Percentiles rank a stretch among this genome's conserved stretches.
Conservation (phyloP, 495 filamentous ascomycete species). For the Articulospora tetracladia region DNA sequence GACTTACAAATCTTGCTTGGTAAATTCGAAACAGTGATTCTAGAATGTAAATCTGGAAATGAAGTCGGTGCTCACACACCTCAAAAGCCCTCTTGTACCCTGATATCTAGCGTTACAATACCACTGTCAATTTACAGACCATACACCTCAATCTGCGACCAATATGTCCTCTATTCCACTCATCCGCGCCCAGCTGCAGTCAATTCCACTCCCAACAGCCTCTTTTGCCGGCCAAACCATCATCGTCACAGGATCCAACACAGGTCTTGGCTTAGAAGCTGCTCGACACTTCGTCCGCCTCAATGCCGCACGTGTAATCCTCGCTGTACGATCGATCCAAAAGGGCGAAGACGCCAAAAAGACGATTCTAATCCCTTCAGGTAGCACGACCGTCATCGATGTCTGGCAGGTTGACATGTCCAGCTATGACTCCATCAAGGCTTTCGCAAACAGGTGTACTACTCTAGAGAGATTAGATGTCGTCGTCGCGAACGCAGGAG, state of each 20-base stretch:
- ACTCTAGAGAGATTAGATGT: slow-evolving; percentile 15
- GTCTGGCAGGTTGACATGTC: slow-evolving; percentile 56
- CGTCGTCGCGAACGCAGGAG: slow-evolving; percentile 20
- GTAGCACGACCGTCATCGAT: slow-evolving; percentile 31
- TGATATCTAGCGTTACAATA: too few relatives aligned
- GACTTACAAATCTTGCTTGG: too few relatives aligned
- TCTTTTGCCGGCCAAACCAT: slow-evolving; percentile 34
- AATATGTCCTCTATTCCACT: background rate
- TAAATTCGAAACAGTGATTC: too few relatives aligned
- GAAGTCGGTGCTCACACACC: too few relatives aligned
- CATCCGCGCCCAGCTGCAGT: background rate
- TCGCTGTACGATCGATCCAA: slow-evolving; percentile 36
- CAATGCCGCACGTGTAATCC: slow-evolving; percentile 37
- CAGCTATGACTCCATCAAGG: slow-evolving; percentile 21
- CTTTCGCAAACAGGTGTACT: slow-evolving; percentile 12
- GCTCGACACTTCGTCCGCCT: slow-evolving; percentile 38
- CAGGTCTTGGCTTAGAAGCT: slow-evolving; percentile 49
- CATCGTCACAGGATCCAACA: slow-evolving; percentile 50
- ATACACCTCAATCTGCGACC: background rate
- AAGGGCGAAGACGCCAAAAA: slow-evolving; percentile 36
- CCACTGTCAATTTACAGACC: background rate
- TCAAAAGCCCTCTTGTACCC: too few relatives aligned
- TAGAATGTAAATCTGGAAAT: too few relatives aligned
- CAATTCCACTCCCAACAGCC: slow-evolving; percentile 12
- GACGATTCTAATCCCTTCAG: slow-evolving; percentile 31